These are phyloP conservation scores for Fusarium bactridioides DNA, from an alignment of 2,329 filamentous ascomycete genomes.

Conservation along the genomic window DNA sequence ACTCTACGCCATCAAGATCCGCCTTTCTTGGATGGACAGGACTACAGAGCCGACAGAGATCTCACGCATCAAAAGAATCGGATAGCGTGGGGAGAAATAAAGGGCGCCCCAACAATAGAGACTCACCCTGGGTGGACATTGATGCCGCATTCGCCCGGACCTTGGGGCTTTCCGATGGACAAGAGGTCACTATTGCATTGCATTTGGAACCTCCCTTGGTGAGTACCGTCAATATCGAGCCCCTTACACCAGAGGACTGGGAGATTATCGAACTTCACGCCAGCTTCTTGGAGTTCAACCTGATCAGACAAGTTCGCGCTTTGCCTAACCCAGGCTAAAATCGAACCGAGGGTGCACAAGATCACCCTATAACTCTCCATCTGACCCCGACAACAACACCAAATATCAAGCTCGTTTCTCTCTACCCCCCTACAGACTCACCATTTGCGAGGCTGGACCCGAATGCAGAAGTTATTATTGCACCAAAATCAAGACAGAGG, in stretches of 20 bases:
- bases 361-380: slow-evolving; percentile 64
- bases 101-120: neutral
- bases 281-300: slow-evolving; percentile 91
- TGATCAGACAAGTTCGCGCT: slow-evolving; percentile 92
- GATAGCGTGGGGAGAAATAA: rapidly evolving
- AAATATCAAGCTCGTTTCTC: slow-evolving; percentile 85
- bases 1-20: neutral
- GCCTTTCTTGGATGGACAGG: neutral
- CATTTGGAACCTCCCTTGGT: slow-evolving; percentile 90
- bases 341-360: neutral
- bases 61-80: neutral
- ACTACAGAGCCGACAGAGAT: neutral
- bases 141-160: slow-evolving; percentile 74
- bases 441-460: slow-evolving; percentile 93
- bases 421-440: slow-evolving; percentile 69
- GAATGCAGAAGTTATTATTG: slow-evolving; percentile 96
- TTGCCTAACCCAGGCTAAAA: slow-evolving; percentile 75
- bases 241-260: slow-evolving; percentile 94
- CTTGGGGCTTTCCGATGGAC: neutral
- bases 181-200: slow-evolving; percentile 66
- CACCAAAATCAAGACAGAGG: slow-evolving; percentile 86
- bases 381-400: slow-evolving; percentile 94
- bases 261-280: slow-evolving; percentile 98
- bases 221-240: slow-evolving; percentile 96
- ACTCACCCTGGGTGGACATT: neutral